These are phyloP conservation scores for Pseudocercospora crystallina DNA, from an alignment of 2,329 filamentous ascomycete species.

Conservation along the genomic window DNA sequence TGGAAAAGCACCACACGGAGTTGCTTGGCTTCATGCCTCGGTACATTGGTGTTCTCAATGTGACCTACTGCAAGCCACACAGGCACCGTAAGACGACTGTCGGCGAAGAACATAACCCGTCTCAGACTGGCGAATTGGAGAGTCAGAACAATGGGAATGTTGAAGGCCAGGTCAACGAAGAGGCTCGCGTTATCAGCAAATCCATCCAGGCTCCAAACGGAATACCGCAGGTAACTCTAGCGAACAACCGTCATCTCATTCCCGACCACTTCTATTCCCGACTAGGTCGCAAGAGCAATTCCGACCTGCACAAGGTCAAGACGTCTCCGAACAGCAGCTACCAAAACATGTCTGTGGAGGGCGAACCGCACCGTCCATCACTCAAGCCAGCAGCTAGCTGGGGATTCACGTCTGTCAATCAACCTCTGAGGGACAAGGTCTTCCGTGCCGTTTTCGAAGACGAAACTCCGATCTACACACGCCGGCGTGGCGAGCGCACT, in stretches of 20 bases:
- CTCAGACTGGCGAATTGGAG: conserved; percentile 17
- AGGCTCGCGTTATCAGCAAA: conserved; percentile 63
- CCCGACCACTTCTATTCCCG: conserved; percentile 74
- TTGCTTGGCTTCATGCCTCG: conserved; percentile 88
- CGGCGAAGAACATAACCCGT: conserved; percentile 34
- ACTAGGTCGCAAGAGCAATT: conserved; percentile 45
- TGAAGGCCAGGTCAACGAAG: conserved; percentile 21
- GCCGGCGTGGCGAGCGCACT: conserved; percentile 37
- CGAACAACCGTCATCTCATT: conserved; percentile 91
- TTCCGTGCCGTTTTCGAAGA: conserved; percentile 78
- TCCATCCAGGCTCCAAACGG: conserved; percentile 69
- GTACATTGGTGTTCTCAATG: conserved; percentile 95
- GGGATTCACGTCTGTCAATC: conserved; percentile 91
- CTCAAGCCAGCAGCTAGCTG: conserved; percentile 61
- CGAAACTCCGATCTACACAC: no score
- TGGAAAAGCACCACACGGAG: conserved; percentile 87
- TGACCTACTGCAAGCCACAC: conserved; percentile 85
- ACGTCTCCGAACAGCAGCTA: conserved; percentile 24
- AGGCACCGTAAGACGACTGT: conserved; percentile 45
- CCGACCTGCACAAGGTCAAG: conserved; percentile 30
- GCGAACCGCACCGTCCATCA: conserved; percentile 36
- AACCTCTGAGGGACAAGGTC: conserved; percentile 82
- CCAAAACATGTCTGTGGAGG: conserved; percentile 5
- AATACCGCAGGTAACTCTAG: conserved; percentile 86
- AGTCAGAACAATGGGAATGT: conserved; percentile 13